phyloP scores from a whole-genome alignment of 1,284 basidiomycete genomes.

The Sparassis latifolia region DNA sequence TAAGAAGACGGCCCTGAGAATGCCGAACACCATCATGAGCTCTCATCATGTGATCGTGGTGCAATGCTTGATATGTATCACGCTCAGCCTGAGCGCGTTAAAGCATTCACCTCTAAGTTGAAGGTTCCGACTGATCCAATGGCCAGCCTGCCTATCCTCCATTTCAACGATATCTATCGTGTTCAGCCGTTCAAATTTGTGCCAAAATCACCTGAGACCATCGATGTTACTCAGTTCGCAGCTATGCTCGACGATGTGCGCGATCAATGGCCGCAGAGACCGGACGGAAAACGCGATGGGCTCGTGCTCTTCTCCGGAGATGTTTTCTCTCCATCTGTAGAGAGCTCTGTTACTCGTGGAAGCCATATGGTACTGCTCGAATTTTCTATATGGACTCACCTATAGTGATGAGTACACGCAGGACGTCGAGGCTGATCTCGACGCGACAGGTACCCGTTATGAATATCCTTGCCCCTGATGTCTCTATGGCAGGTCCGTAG shows the following conservation, averaged over 20 bases:
- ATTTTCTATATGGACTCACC: background rate
- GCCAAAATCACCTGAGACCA: conserved; percentile 46
- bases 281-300: conserved; percentile 58
- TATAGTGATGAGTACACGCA: background rate
- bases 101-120: too few species aligned
- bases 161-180: conserved; percentile 77
- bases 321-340: conserved; percentile 79
- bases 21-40: too few species aligned
- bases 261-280: conserved; percentile 40
- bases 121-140: conserved; percentile 7
- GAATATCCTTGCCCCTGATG: conserved; percentile 66
- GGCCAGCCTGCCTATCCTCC: conserved; percentile 33
- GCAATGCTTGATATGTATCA: too few species aligned
- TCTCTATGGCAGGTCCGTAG: conserved; percentile 53
- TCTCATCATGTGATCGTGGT: too few species aligned
- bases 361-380: conserved; percentile 74
- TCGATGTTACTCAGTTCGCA: conserved; percentile 74
- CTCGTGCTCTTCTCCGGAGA: conserved; percentile 87
- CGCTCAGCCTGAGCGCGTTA: too few species aligned
- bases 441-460: conserved; percentile 67
- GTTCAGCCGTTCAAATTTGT: conserved; percentile 64
- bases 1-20: too few species aligned
- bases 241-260: conserved; percentile 55
- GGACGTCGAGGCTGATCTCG: background rate
- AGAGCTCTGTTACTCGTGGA: conserved; percentile 84